Base-by-base conservation (phyloP, 2,329 filamentous ascomycete genomes). In the Fusarium sp. region DNA sequence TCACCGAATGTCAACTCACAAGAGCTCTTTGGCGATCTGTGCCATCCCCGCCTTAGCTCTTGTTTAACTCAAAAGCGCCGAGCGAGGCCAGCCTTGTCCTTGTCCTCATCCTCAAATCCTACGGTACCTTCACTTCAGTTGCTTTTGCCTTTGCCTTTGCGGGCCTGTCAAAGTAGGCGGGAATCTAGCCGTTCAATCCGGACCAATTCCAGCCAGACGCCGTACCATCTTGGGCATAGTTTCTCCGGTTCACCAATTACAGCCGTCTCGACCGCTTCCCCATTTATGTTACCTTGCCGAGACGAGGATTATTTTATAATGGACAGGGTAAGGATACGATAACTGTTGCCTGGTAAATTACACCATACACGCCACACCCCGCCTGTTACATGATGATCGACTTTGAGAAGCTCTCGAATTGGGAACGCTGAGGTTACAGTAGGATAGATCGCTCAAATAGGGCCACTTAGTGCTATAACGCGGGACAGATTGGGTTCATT, bases 301-400 rank as follows among this genome's bases (percentile, higher is more conserved):
- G 68, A 71, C 73, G 69, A 70, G 75, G 72, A 61, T 59, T 33
- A 50, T 36, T 15, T 20, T 27, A 27, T 52, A 25, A 29, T 22
- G 38, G 17, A 41, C 39, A 66, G 55, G 65, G 57, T 42, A 46
- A 33, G 52, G 31, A 56, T 59, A 61, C 54, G 52, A 45, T 45
- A 38, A 29, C 27, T 70, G 52, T 38, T 65, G 56, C 46, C 52
- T 71, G 57, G 52, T 38, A 46, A n/a, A 59, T 49, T 29, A 41
- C 33, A 46, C 25, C 35, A 22, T 44, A 29, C 49, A 35, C 62
- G 12, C 45, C 45, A 18, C 46, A 35, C 55, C 71, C 33, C 57
- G 60, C 53, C 47, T 59, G 63, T 54, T 64, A 77, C 65, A 76
- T 76, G 70, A 74, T 53, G 75, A 77, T 77, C 75, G 70, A 29